Conservation (phyloP, 768 basidiomycete species). For the Leccinum aurantiacum region DNA sequence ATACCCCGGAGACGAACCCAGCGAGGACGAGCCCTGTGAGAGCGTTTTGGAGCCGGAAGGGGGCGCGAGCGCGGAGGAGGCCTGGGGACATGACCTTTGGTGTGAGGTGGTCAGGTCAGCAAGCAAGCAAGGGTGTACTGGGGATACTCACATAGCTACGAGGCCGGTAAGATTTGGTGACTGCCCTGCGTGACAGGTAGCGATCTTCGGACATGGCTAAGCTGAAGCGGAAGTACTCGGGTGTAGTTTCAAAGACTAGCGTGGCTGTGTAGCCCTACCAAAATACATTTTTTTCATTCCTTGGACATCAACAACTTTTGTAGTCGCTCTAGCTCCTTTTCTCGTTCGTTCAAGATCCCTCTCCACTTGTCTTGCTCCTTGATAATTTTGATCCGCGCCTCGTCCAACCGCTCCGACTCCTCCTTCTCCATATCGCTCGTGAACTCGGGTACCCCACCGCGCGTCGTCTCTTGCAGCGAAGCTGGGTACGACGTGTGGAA, state of each 20-base stretch:
- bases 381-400: conserved; percentile 66
- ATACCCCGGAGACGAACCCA: conserved; percentile 77
- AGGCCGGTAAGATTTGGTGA: conserved; percentile 39
- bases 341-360: conserved; percentile 67
- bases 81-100: conserved; percentile 76
- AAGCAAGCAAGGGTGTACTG: neutral
- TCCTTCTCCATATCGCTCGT: conserved; percentile 81
- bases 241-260: neutral
- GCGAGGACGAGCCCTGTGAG: conserved; percentile 72
- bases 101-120: neutral
- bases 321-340: conserved; percentile 74
- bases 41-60: conserved; percentile 77
- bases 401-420: conserved; percentile 77
- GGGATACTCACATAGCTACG: conserved; percentile 34
- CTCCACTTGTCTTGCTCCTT: conserved; percentile 78
- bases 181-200: conserved; percentile 37
- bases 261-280: neutral
- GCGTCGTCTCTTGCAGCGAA: conserved; percentile 63
- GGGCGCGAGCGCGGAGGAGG: conserved; percentile 82
- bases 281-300: conserved; percentile 7
- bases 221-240: neutral
- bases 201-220: conserved; percentile 33
- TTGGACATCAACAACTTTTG: conserved; percentile 46
- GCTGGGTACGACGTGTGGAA: conserved; percentile 64
- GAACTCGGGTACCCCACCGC: conserved; percentile 79